Evolutionary conservation across 2,329 filamentous ascomycete genomes (phyloP).

Genomic region (Xylaria sp.): DNA sequence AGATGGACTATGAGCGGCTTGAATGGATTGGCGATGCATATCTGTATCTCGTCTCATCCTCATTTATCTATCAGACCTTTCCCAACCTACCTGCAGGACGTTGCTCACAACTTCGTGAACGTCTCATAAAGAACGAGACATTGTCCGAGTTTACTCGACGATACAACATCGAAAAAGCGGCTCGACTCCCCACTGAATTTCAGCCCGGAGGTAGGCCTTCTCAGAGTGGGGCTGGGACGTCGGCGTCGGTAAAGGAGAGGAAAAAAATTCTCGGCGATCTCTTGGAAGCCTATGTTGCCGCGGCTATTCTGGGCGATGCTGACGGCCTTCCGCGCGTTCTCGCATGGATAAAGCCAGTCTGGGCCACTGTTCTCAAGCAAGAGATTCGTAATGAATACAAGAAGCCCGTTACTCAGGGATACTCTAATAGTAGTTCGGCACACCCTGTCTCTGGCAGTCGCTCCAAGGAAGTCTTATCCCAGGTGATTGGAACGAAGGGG

Average conservation of each 20-base stretch:
- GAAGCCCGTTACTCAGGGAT: slow-evolving; percentile 25
- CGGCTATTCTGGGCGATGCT: slow-evolving; percentile 75
- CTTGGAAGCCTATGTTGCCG: slow-evolving; percentile 91
- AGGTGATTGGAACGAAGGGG: slow-evolving; percentile 65
- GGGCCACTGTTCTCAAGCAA: slow-evolving; percentile 71
- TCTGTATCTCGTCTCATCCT: slow-evolving; percentile 79
- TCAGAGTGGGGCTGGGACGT: slow-evolving; percentile 50
- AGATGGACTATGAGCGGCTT: slow-evolving; percentile 78
- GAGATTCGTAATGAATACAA: slow-evolving; percentile 60
- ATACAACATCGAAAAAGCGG: slow-evolving; percentile 76
- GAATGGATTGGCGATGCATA: slow-evolving; percentile 93
- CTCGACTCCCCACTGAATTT: slow-evolving; percentile 65
- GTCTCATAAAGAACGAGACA: slow-evolving; percentile 82
- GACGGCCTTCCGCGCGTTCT: slow-evolving; percentile 70
- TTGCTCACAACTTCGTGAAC: slow-evolving; percentile 80
- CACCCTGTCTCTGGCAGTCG: slow-evolving; percentile 31
- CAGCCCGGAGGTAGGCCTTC: slow-evolving; percentile 47
- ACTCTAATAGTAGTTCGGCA: slow-evolving; percentile 36
- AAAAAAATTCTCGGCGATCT: slow-evolving; percentile 85
- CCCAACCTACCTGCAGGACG: slow-evolving; percentile 72
- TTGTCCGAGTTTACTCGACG: slow-evolving; percentile 74
- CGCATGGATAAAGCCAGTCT: slow-evolving; percentile 79
- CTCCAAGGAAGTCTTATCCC: slow-evolving; percentile 65
- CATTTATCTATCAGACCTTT: slow-evolving; percentile 80
- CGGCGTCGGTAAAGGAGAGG: slow-evolving; percentile 62